Evolutionary conservation across 192 early-diverging fungal genomes (phyloP).

Genomic region (Gaertneriomyces semiglobifer): DNA sequence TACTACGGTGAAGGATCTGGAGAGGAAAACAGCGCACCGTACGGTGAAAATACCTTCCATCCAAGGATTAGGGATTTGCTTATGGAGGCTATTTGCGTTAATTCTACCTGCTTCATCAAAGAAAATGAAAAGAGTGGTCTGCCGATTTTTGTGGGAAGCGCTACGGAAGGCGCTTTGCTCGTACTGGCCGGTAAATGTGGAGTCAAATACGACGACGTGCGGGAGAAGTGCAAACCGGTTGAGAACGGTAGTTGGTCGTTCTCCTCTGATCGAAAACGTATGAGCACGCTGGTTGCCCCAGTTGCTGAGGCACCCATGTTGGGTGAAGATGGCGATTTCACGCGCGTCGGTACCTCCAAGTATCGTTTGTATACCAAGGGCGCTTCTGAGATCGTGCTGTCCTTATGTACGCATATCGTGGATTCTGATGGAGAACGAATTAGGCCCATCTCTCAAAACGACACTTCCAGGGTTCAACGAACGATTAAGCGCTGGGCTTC

Average conservation of each 20-base stretch:
- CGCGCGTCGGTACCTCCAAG: not conserved
- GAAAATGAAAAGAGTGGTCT: slow-evolving; percentile 33
- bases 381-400: slow-evolving; percentile 56
- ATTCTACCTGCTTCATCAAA: slow-evolving; percentile 60
- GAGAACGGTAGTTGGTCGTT: slow-evolving; percentile 58
- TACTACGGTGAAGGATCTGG: slow-evolving; percentile 56
- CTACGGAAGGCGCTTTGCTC: slow-evolving; percentile 59
- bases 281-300: slow-evolving; percentile 50
- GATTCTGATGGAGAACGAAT: slow-evolving; percentile 27
- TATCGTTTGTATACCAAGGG: slow-evolving; percentile 57
- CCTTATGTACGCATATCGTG: slow-evolving; percentile 50
- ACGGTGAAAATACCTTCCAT: slow-evolving; percentile 35
- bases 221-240: slow-evolving; percentile 36
- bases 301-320: not conserved
- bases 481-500: slow-evolving; percentile 57
- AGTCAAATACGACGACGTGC: slow-evolving; percentile 41
- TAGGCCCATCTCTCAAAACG: slow-evolving; percentile 25
- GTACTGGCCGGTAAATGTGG: slow-evolving; percentile 48
- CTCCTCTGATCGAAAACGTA: slow-evolving; percentile 54
- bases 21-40: slow-evolving; percentile 33
- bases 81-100: slow-evolving; percentile 46
- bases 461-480: slow-evolving; percentile 31
- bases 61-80: slow-evolving; percentile 35
- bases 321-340: not conserved
- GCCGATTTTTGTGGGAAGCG: slow-evolving; percentile 52